Percentiles rank a stretch among this genome's conserved stretches.
Conservation (phyloP, 805 yeast species). For the Lachancea kluyveri region DNA sequence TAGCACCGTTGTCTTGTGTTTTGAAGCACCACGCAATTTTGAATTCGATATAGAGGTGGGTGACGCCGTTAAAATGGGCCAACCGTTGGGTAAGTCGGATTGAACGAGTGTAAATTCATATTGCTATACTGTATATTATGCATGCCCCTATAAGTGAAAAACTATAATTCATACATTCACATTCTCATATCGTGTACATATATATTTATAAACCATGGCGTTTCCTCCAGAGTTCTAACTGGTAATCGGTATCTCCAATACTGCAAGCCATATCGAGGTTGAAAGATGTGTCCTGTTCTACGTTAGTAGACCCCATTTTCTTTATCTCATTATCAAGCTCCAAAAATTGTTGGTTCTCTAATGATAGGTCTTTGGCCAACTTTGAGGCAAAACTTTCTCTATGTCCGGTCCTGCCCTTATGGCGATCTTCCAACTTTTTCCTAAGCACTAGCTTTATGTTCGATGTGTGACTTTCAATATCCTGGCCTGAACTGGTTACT, state of each 20-base stretch:
- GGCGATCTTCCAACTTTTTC: slow-evolving; percentile 1
- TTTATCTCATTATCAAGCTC: slow-evolving; percentile 1
- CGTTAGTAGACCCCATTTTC: not conserved
- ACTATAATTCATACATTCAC: not conserved
- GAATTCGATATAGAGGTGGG: slow-evolving; percentile 63
- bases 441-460: slow-evolving; percentile 2
- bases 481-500: not conserved
- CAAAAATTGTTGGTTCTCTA: slow-evolving; percentile 1
- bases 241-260: slow-evolving; percentile 17
- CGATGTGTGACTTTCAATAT: not conserved
- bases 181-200: no score
- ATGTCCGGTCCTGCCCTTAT: no score
- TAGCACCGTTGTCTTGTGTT: slow-evolving; percentile 91
- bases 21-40: slow-evolving; percentile 88
- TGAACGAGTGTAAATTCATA: slow-evolving; percentile 1
- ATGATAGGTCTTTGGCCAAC: not conserved
- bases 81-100: slow-evolving; percentile 51
- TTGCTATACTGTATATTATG: not conserved
- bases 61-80: slow-evolving; percentile 81
- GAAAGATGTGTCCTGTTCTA: not conserved
- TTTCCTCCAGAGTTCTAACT: slow-evolving; percentile 23
- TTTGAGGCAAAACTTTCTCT: no score
- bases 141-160: not conserved
- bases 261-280: slow-evolving; percentile 7
- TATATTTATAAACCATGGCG: slow-evolving; percentile 10